Evolutionary conservation across 306 rosid genomes (phyloP), one percentile per base, ranked within the genome.

Genomic region (Spatholobus suberectus): DNA sequence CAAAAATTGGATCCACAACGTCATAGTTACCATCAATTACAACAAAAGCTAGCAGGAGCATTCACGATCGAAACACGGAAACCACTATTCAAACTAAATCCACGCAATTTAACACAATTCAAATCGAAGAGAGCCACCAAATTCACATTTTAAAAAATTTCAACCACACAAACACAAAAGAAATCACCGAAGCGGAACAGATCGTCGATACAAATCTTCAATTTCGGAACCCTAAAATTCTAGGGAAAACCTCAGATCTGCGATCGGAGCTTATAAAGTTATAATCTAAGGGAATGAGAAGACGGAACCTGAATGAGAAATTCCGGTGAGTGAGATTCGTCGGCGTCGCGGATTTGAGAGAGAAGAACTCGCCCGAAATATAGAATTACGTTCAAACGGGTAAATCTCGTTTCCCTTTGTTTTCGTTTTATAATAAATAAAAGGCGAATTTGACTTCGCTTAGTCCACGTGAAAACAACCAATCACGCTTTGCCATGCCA

Each of bases 381-480:
- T 76, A 46, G 55, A 57, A 52, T 29, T 9, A 2, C 21, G 40
- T 29, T 62, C 5, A 62, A 15, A 61, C 34, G 5, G 5, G 38
- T 61, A 5, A 5, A 61, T 54, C 40, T 62, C 2, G 20, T 1
- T 23, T 58, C 15, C 1, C 1, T 13, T 11, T 41, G 0, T 11
- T 2, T 9, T 27, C 12, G 0, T 7, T 51, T 24, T 75, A 58
- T 47, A 24, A 3, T 0, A 1, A 24, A 3, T 0, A 1, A 3
- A 43, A 3, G 11, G 0, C 8, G 67, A 20, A 61, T 65, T 67
- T 43, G 62, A 73, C 73, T 79, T 47, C 34, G 70, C 1, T 41
- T 4, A 68, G 43, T 79, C 68, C 88, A 85, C 88, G 82, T 17
- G 24, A 76, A 68, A 9, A 0, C 20, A 14, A 20, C 88, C 79